Percentiles rank a stretch among this genome's conserved stretches.
Evolutionary conservation across 768 basidiomycete genomes (phyloP).

Genomic region (Dentipellis fragilis): DNA sequence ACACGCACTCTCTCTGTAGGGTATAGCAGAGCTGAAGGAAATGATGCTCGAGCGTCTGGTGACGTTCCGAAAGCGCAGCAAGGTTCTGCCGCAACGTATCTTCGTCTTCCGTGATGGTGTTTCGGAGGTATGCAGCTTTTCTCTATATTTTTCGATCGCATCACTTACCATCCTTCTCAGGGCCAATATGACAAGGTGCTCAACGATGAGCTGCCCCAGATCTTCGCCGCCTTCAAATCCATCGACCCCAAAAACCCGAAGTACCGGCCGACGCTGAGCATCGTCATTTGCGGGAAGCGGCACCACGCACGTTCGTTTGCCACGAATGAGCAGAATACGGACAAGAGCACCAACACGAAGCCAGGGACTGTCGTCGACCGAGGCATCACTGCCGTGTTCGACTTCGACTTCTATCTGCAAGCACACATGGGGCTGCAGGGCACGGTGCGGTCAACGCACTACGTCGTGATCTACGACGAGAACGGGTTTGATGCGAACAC

Average conservation of each 20-base stretch:
- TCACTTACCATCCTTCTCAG: conserved; percentile 23
- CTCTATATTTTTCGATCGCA: background rate
- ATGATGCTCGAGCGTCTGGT: conserved; percentile 69
- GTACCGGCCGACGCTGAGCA: conserved; percentile 57
- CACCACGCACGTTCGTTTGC: conserved; percentile 60
- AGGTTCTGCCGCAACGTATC: conserved; percentile 52
- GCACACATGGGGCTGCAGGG: conserved; percentile 71
- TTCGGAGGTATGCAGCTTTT: conserved; percentile 44
- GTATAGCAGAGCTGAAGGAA: conserved; percentile 51
- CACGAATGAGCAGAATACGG: conserved; percentile 35
- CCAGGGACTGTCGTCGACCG: conserved; percentile 77
- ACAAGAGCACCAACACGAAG: conserved; percentile 64
- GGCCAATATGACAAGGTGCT: conserved; percentile 65
- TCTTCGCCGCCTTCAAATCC: conserved; percentile 50
- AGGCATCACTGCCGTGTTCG: conserved; percentile 48
- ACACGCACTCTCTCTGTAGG: conserved; percentile 41
- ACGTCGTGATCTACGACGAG: conserved; percentile 75
- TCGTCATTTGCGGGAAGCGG: conserved; percentile 72
- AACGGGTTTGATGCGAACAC: conserved; percentile 56
- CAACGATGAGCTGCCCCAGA: conserved; percentile 48
- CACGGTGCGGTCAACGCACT: conserved; percentile 64
- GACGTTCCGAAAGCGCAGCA: conserved; percentile 39
- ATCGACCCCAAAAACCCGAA: conserved; percentile 31
- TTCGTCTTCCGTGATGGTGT: conserved; percentile 76
- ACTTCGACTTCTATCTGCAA: conserved; percentile 31